Evolutionary conservation across 2,329 filamentous ascomycete species (phyloP), one percentile per base, ranked within the genome.

Genomic region (Microdochium trichocladiopsis): DNA sequence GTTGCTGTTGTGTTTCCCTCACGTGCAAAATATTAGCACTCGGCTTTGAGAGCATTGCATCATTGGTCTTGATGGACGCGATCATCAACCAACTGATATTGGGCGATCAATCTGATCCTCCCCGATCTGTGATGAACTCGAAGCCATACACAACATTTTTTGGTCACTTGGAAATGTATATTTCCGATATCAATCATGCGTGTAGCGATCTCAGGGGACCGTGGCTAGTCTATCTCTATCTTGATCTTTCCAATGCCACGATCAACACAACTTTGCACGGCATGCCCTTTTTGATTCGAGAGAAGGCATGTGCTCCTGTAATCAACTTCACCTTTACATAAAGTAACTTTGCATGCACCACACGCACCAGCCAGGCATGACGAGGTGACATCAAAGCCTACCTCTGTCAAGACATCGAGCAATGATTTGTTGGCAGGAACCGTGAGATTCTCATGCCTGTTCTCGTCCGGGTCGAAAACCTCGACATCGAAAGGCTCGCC

Each of bases 341-440:
- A 60, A 28, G 64, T 64, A 1, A 75, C 67, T 48, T 59, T 65
- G 57, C 72, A 74, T 8, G 69, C 70, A 9, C 70, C 72, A 52
- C 72, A 75, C 48, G 72, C 72, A 0, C 72, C 72, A 8, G 65
- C 65, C 59, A 73, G 70, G 48, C 72, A 75, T 16, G 67, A 71
- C 47, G 62, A 69, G 56, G 69, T 68, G 6, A 75, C 62, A 21
- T 70, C 70, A 22, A 59, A 57, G 25, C 48, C 48, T n/a, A 25
- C 48, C n/a, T 36, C 48, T 5, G 22, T 25, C 18, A 49, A 25
- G 25, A 49, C 48, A 22, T 49, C 48, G 48, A 49, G 48, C 22
- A 49, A 25, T 36, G 48, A 33, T 22, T 31, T 49, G 48, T 49
- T 49, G 5, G 25, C 25, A 10, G 48, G 48, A 12, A 49, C 48